A percentile compares a stretch with the other conserved stretches of the same genome.
These are phyloP conservation scores for Pseudopediastrum boryanum DNA, from an alignment of 139 green algal species.

Conservation along the genomic window DNA sequence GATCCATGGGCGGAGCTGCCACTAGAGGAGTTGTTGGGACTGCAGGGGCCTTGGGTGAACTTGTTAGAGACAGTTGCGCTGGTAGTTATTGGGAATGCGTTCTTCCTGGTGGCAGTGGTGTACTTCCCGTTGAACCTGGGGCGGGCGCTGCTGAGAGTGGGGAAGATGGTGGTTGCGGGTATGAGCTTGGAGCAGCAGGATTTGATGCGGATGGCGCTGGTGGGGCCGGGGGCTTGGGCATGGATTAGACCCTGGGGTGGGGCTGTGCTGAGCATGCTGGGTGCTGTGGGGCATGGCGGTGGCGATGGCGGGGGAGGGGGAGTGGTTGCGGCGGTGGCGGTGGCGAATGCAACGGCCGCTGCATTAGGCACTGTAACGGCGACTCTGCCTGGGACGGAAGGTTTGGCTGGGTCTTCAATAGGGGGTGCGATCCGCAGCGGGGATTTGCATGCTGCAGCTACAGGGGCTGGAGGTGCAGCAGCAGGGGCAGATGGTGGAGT, in stretches of 20 bases:
- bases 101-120: constrained; percentile 21
- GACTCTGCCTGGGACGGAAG: not conserved
- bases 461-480: not conserved
- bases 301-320: not conserved
- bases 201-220: not conserved
- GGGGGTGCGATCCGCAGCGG: not conserved
- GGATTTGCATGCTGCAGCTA: not conserved
- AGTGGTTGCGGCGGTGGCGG: not conserved
- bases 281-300: too few relatives aligned
- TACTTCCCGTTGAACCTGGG: constrained; percentile 28
- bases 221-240: not conserved
- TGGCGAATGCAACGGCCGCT: constrained; percentile 1
- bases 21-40: constrained; percentile 66
- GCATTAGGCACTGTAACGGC: not conserved
- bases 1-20: constrained; percentile 52
- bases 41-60: constrained; percentile 41
- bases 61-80: constrained; percentile 33
- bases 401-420: not conserved
- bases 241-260: too few relatives aligned
- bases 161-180: not conserved
- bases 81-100: constrained; percentile 28
- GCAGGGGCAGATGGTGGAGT: too few relatives aligned
- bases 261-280: too few relatives aligned
- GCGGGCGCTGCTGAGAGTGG: constrained; percentile 13
- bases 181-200: not conserved